Base-by-base conservation (phyloP, 345 rosid species). In the Eutrema heterophyllum region DNA sequence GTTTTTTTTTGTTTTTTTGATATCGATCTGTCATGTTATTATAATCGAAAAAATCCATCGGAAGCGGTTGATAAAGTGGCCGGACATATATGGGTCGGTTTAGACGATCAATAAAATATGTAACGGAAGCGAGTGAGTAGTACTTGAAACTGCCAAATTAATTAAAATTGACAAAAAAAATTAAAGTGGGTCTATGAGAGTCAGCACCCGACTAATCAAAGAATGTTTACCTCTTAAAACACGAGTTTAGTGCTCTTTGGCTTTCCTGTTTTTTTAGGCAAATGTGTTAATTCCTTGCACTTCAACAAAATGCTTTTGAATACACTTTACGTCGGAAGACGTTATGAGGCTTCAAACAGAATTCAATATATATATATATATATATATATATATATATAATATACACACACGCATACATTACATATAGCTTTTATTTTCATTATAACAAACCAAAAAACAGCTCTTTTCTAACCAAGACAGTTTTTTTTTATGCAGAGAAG, bases 321-420 rank as follows among this genome's bases (percentile, higher is more conserved):
- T 67, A 35, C 30, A 39, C 39, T 66, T 16, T 49, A 40, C 39
- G 45, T 50, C 62, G 10, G 49, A 38, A 53, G 64, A 75, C 74
- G 57, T 75, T 75, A 76, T 75, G 51, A 44, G 63, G 50, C 74
- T 61, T 68, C 58, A 68, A 58, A 68, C 78, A 50, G 60, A 67
- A 58, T 32, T 27, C 27, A 21, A 56, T 45, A n/a, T 26, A 3
- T 56, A 40, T 15, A 62, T 26, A 3, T 56, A 40, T 15, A 62
- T 41, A n/a, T n/a, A n/a, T n/a, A n/a, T n/a, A n/a, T n/a, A n/a
- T n/a, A n/a, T 21, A 21, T 21, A 21, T 21, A 21, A 54, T 2
- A 51, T 11, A 55, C 5, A 58, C 26, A 14, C 7, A 68, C 0
- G 59, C 40, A 70, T 14, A 48, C 40, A 68, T 1, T 60, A 33